Evolutionary conservation across 495 filamentous ascomycete genomes (phyloP).

Genomic region (Trichoderma reesei): DNA sequence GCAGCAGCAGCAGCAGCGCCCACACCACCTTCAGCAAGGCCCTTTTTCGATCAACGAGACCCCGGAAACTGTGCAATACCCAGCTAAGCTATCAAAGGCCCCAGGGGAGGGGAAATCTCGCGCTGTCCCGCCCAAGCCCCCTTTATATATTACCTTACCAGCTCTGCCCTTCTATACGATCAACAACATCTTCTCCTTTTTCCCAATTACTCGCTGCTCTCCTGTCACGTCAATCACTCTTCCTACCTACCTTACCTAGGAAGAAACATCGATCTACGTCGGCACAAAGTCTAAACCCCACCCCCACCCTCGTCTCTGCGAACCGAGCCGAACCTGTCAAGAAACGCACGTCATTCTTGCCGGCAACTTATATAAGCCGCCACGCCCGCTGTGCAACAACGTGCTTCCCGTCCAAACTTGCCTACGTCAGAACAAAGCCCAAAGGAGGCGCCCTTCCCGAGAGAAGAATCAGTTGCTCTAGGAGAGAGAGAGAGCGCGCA

Average conservation of each 20-base stretch:
- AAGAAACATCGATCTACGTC: not conserved
- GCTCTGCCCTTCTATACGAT: no score
- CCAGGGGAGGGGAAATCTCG: slow-evolving; percentile 2
- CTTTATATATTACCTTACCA: no score
- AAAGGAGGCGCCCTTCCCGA: no score
- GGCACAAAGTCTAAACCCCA: not conserved
- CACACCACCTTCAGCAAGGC: slow-evolving; percentile 3
- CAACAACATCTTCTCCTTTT: not conserved
- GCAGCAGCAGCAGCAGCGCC: not conserved
- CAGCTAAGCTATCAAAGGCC: no score
- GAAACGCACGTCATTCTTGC: not conserved
- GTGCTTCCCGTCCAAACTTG: no score
- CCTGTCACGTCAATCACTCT: not conserved
- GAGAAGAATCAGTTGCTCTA: not conserved
- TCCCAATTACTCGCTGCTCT: not conserved
- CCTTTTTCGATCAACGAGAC: slow-evolving; percentile 1
- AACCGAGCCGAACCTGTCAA: no score
- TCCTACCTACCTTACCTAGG: not conserved
- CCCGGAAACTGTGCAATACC: not conserved
- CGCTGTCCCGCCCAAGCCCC: not conserved
- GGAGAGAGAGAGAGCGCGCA: no score
- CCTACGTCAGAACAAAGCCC: not conserved
- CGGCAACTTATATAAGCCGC: slow-evolving; percentile 9
- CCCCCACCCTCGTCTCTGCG: slow-evolving; percentile 5
- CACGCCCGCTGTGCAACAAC: not conserved